Evolutionary conservation across 441 rosid genomes (phyloP), one percentile per base, ranked within the genome.

Genomic region (Adansonia rubrostipa): DNA sequence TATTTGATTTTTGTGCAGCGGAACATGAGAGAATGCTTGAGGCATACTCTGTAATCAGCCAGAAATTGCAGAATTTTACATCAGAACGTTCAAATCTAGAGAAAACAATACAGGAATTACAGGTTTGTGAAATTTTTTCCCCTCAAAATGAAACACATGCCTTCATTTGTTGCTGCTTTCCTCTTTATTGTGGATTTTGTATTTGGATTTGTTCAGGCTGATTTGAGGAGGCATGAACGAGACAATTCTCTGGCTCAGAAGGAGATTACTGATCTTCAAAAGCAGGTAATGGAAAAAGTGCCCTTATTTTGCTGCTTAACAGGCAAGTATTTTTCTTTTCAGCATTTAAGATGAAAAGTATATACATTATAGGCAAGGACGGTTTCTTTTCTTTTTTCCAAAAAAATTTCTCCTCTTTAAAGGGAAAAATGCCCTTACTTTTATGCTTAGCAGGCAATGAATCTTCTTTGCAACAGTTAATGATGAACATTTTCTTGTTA

Each of bases 21-120:
- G 98, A 97, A 79, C 90, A 97, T 87, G 97, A 95, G 77, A 89
- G 92, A 85, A 91, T 93, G 95, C 89, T 75, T 50, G 98, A 93
- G 79, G 93, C 99, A n/a, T 92, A 94, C 84, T 84, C 95, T 69
- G 42, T 86, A 62, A 89, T 94, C 77, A 90, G 87, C 80, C 92
- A 89, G 80, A 95, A 90, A 76, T 88, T 97, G 83, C 97, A 91
- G 86, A 89, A 86, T 57, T 91, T 92, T 64, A 78, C 85, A 11
- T 92, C 92, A 74, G 98, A 93, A 61, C 93, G 87, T 84, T 82
- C 90, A 80, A 88, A 88, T 80, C 82, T 92, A 75, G 96, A 97
- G 91, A 97, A 90, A 83, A 82, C 80, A 66, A 89, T 91, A 67
- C 83, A 83, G 87, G 96, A 87, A 85, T 82, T 94, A 53, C 89